These are phyloP conservation scores for Claviceps sp. DNA, from an alignment of 2,329 filamentous ascomycete species.

Conservation along the genomic window DNA sequence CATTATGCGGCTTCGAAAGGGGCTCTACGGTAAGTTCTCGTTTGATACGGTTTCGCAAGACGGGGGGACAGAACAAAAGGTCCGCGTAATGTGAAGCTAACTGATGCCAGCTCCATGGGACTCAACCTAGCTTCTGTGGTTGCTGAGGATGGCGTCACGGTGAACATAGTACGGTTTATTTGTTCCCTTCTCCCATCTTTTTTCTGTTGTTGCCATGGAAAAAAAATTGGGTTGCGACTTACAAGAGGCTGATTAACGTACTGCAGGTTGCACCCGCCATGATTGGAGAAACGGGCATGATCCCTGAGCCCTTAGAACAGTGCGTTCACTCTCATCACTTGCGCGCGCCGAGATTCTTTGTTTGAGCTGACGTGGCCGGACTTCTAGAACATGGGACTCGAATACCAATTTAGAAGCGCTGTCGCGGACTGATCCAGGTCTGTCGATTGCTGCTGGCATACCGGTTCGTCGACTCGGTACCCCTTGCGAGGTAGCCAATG, in stretches of 20 bases:
- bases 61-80: not conserved
- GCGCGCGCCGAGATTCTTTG: not conserved
- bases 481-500: constrained; percentile 7
- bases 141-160: constrained; percentile 5
- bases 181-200: not conserved
- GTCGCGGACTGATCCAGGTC: constrained; percentile 1
- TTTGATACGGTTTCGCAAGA: not conserved
- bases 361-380: not conserved
- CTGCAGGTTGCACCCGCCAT: constrained; percentile 6
- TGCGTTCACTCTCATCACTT: not conserved
- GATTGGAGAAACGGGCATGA: constrained; percentile 8
- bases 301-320: constrained; percentile 4
- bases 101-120: constrained; percentile 4
- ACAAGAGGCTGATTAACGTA: not conserved
- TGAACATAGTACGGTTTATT: constrained; percentile 3
- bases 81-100: not conserved
- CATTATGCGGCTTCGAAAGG: constrained; percentile 7
- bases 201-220: not conserved
- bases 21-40: constrained; percentile 2
- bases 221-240: not conserved
- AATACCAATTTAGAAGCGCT: not conserved
- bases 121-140: constrained; percentile 5
- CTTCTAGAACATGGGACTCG: constrained; percentile 3
- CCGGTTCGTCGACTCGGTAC: constrained; percentile 5
- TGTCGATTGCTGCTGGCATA: constrained; percentile 5